Evolutionary conservation across 352 stramenopile genomes (phyloP).

Genomic region (Phytophthora uliginosa): DNA sequence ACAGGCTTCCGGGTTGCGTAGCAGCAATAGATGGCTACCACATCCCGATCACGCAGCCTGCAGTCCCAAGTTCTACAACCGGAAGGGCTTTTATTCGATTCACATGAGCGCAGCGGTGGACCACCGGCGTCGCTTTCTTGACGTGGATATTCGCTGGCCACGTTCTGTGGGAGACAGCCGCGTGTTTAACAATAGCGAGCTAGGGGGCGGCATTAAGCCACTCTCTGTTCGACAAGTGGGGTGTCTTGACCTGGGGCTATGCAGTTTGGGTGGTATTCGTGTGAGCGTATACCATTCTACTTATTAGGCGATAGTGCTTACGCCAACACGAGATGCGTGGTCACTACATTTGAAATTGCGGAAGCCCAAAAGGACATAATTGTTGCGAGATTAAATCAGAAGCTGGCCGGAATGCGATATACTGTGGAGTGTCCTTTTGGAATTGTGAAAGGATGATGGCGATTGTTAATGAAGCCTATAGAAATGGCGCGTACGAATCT

Average conservation of each 20-base stretch:
- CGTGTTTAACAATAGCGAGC: not conserved
- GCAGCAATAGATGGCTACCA: not conserved
- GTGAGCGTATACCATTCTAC: not conserved
- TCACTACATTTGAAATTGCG: not conserved
- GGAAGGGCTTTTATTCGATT: not conserved
- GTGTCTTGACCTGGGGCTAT: not conserved
- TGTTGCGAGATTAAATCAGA: not conserved
- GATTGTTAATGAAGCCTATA: not conserved
- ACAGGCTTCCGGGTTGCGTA: not conserved
- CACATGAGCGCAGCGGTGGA: not conserved
- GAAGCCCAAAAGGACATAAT: not conserved
- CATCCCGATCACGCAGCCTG: not conserved
- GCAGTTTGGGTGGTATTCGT: not conserved
- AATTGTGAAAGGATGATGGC: not conserved
- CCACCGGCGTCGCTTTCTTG: not conserved
- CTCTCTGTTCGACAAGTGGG: not conserved
- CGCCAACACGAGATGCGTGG: not conserved
- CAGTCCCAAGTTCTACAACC: not conserved
- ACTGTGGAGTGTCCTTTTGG: not conserved
- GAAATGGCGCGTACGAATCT: not conserved
- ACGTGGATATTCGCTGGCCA: not conserved
- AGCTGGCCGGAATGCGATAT: not conserved
- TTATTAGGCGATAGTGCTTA: not conserved
- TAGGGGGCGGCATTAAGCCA: not conserved
- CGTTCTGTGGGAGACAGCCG: not conserved